Conservation (phyloP, 805 yeast genomes). For the Saccharomycopsis selenospora region DNA sequence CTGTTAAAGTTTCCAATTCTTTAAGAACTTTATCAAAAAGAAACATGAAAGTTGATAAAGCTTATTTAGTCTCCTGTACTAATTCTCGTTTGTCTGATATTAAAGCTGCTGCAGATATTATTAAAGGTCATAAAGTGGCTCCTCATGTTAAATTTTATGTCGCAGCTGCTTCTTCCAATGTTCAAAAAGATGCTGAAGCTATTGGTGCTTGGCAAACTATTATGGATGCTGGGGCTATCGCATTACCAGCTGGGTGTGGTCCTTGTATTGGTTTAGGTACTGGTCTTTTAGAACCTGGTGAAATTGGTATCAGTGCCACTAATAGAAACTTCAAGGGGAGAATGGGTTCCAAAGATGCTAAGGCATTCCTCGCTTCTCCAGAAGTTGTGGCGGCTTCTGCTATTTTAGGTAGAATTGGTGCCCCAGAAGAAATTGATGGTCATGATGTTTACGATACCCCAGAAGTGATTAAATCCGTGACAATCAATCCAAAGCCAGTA, state of each 20-base stretch:
- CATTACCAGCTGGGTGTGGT: conserved; percentile 98
- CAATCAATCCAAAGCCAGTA: conserved; percentile 29
- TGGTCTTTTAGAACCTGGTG: conserved; percentile 90
- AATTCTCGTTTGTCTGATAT: conserved; percentile 90
- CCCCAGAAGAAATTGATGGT: conserved; percentile 81
- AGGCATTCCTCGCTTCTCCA: conserved; percentile 94
- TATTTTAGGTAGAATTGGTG: conserved; percentile 86
- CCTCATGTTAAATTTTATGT: conserved; percentile 90
- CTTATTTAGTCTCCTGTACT: conserved; percentile 96
- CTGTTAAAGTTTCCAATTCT: conserved; percentile 84
- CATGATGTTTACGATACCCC: conserved; percentile 26
- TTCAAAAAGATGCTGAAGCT: conserved; percentile 86
- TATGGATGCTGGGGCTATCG: conserved; percentile 86
- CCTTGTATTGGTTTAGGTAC: conserved; percentile 98
- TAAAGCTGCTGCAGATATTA: conserved; percentile 86
- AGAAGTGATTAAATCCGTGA: conserved; percentile 24
- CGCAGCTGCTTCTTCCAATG: conserved; percentile 94
- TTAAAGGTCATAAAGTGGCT: conserved; percentile 76
- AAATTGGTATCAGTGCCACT: conserved; percentile 97
- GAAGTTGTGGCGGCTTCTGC: conserved; percentile 99
- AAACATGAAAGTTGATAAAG: conserved; percentile 78
- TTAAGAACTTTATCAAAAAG: conserved; percentile 65
- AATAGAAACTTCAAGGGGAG: conserved; percentile 98
- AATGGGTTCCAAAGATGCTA: conserved; percentile 96
- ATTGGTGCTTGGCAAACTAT: conserved; percentile 89